Evolutionary conservation across 805 yeast species (phyloP).

Genomic region (Starmerella lactis-condensi): DNA sequence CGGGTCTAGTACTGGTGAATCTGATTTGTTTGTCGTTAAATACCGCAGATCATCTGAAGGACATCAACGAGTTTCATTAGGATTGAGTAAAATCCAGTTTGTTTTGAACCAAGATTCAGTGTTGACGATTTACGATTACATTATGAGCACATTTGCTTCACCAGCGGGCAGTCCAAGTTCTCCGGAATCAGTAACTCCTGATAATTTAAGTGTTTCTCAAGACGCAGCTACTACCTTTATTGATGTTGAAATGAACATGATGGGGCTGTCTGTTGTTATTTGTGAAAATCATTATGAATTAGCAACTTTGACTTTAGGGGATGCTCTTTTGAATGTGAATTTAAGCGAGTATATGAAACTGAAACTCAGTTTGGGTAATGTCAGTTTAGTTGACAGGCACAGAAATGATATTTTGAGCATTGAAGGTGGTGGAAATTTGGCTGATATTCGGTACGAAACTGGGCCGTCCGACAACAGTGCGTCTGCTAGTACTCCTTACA

Average conservation of each 20-base stretch:
- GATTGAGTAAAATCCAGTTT: slow-evolving; percentile 59
- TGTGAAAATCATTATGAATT: slow-evolving; percentile 70
- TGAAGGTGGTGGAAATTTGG: slow-evolving; percentile 67
- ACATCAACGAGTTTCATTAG: slow-evolving; percentile 56
- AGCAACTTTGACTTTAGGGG: slow-evolving; percentile 58
- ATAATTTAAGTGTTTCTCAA: not conserved
- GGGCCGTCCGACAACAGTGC: slow-evolving; percentile 43
- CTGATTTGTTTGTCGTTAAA: slow-evolving; percentile 36
- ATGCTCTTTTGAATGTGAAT: slow-evolving; percentile 49
- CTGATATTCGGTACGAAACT: slow-evolving; percentile 71
- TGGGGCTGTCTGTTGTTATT: slow-evolving; percentile 52
- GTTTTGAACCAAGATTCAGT: slow-evolving; percentile 62
- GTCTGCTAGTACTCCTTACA: slow-evolving; percentile 25
- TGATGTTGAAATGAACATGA: slow-evolving; percentile 46
- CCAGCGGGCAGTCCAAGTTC: slow-evolving; percentile 30
- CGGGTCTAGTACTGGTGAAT: not conserved
- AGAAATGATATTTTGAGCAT: slow-evolving; percentile 38
- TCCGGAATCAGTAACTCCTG: not conserved
- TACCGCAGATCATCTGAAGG: slow-evolving; percentile 42
- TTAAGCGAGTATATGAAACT: slow-evolving; percentile 52
- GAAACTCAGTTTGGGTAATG: slow-evolving; percentile 58
- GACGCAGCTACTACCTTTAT: slow-evolving; percentile 21
- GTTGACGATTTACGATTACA: slow-evolving; percentile 59
- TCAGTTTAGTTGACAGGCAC: slow-evolving; percentile 45
- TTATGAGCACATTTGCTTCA: slow-evolving; percentile 72